Evolutionary conservation across 768 basidiomycete genomes (phyloP).

Genomic region (Tylopilus rubrobrunneus): DNA sequence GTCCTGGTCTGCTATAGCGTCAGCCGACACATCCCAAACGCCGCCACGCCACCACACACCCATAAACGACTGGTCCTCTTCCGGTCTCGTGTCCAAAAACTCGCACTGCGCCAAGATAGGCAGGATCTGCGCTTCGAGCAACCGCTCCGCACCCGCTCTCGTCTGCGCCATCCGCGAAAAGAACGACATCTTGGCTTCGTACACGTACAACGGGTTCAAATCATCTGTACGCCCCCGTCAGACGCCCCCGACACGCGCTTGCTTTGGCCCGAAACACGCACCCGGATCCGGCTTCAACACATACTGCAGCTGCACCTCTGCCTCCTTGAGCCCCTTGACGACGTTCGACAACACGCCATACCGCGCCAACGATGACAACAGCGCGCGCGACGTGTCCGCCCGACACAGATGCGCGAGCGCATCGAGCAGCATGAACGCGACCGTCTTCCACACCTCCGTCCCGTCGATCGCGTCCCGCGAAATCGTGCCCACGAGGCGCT

Average conservation of each 20-base stretch:
- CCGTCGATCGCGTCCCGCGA: conserved; percentile 94
- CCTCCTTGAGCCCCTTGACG: conserved; percentile 79
- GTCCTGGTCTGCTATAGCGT: conserved; percentile 56
- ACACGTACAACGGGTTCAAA: conserved; percentile 87
- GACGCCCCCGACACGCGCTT: not conserved
- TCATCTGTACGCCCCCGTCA: conserved; percentile 52
- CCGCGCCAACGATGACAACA: conserved; percentile 56
- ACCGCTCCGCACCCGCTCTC: conserved; percentile 75
- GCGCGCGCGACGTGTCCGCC: conserved; percentile 60
- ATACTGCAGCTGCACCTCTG: conserved; percentile 66
- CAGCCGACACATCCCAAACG: not conserved
- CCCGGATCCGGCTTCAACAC: conserved; percentile 90
- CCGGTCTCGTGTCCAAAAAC: conserved; percentile 81
- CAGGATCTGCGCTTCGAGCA: conserved; percentile 76
- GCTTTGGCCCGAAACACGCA: conserved; percentile 33
- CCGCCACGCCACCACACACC: conserved; percentile 43
- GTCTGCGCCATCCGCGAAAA: conserved; percentile 83
- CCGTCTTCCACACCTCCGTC: conserved; percentile 94
- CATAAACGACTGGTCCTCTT: conserved; percentile 77
- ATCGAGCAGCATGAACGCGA: conserved; percentile 89
- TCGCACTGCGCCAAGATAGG: conserved; percentile 78
- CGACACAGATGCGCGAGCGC: conserved; percentile 71
- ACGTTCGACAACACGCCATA: conserved; percentile 82
- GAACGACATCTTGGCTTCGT: conserved; percentile 91
- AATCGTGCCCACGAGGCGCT: conserved; percentile 67